A percentile compares a stretch with the other conserved stretches of the same genome.
Evolutionary conservation across 805 yeast genomes (phyloP).

Genomic region (Cyberlindnera lachancei): DNA sequence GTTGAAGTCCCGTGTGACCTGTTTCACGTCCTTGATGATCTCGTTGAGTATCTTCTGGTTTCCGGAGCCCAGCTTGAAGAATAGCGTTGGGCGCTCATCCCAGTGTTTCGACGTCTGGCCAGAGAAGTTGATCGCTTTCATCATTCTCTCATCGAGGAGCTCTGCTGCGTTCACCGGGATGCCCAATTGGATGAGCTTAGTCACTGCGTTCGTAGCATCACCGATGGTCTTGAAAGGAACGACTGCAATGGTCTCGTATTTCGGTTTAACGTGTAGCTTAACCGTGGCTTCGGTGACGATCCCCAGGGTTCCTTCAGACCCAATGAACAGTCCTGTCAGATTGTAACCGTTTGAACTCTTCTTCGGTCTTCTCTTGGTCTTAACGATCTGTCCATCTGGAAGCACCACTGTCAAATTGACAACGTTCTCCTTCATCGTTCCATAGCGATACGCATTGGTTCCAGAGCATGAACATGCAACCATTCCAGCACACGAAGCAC

Average conservation of each 20-base stretch:
- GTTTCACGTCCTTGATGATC: constrained; percentile 36
- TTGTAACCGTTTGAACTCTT: constrained; percentile 77
- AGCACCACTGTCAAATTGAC: constrained; percentile 62
- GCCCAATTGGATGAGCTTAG: constrained; percentile 53
- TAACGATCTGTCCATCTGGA: constrained; percentile 71
- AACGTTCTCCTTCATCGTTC: constrained; percentile 72
- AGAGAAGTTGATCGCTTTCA: constrained; percentile 53
- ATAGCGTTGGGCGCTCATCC: constrained; percentile 51
- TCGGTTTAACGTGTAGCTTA: constrained; percentile 58
- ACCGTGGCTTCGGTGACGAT: constrained; percentile 71
- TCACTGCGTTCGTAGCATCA: constrained; percentile 67
- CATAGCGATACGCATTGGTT: constrained; percentile 68
- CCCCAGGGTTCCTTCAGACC: constrained; percentile 77
- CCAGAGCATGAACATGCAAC: constrained; percentile 75
- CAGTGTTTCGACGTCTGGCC: constrained; percentile 47
- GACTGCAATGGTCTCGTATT: constrained; percentile 56
- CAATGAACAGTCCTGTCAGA: constrained; percentile 64
- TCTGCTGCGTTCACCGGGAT: constrained; percentile 67
- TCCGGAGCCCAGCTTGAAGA: constrained; percentile 55
- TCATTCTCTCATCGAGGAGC: constrained; percentile 62
- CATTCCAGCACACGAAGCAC: constrained; percentile 75
- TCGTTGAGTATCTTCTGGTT: constrained; percentile 34
- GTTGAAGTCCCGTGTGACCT: constrained; percentile 42
- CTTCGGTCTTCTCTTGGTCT: constrained; percentile 65
- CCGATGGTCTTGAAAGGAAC: constrained; percentile 59